phyloP scores from a whole-genome alignment of 208 protist genomes.

The Trypanosoma mega region DNA sequence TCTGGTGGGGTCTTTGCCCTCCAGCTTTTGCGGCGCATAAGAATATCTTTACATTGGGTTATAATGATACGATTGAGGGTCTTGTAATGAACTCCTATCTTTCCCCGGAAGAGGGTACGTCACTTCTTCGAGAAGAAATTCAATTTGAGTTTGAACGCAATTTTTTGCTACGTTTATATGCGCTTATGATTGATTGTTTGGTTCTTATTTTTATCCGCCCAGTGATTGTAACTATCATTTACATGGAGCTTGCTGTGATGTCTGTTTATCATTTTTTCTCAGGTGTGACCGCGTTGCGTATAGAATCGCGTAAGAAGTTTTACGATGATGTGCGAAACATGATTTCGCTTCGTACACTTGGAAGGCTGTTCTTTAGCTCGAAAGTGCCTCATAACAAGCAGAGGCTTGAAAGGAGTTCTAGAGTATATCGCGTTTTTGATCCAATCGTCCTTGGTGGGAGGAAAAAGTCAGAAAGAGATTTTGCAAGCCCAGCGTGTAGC shows the following conservation, averaged over 20 bases:
- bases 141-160: conserved; percentile 37
- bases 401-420: conserved; percentile 42
- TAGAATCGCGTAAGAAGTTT: conserved; percentile 23
- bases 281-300: conserved; percentile 22
- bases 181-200: conserved; percentile 39
- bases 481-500: conserved; percentile 20
- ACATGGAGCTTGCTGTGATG: conserved; percentile 56
- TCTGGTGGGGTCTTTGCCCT: conserved; percentile 73
- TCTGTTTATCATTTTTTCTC: conserved; percentile 29
- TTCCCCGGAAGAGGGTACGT: conserved; percentile 21
- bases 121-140: conserved; percentile 41
- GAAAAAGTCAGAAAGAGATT: conserved; percentile 31
- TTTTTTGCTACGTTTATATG: conserved; percentile 32
- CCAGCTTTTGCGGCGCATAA: conserved; percentile 41
- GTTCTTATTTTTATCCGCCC: conserved; percentile 59
- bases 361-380: conserved; percentile 47
- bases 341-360: conserved; percentile 49
- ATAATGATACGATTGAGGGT: conserved; percentile 80
- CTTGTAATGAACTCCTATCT: conserved; percentile 46
- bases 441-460: conserved; percentile 41
- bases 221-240: conserved; percentile 47
- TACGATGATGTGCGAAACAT: conserved; percentile 56
- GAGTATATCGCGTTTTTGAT: conserved; percentile 57
- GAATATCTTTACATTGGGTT: conserved; percentile 76
- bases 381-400: conserved; percentile 45